These are phyloP conservation scores for Whalleya microplaca DNA, from an alignment of 2,329 filamentous ascomycete species.

Conservation along the genomic window DNA sequence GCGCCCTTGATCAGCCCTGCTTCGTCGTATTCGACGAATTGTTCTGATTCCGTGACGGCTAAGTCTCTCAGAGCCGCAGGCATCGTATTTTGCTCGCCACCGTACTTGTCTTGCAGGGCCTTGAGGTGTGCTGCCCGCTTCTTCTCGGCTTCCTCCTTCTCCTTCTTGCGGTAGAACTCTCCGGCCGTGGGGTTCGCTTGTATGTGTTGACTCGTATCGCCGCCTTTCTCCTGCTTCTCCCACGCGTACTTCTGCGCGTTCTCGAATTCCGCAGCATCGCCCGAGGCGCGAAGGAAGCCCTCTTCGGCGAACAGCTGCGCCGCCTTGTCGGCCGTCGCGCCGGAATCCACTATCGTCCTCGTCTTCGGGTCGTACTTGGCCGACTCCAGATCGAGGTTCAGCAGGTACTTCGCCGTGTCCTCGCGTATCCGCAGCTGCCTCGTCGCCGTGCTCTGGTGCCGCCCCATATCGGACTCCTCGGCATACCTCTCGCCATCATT, in stretches of 20 bases:
- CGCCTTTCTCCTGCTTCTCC: constrained; percentile 87
- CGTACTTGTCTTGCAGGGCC: constrained; percentile 80
- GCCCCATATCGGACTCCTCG: constrained; percentile 95
- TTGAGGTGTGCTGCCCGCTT: constrained; percentile 71
- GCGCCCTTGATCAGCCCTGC: constrained; percentile 87
- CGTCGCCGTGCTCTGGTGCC: constrained; percentile 88
- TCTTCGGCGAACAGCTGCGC: constrained; percentile 88
- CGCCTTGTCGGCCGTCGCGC: constrained; percentile 78
- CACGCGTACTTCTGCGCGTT: constrained; percentile 88
- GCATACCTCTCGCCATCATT: constrained; percentile 78
- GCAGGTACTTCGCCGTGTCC: constrained; percentile 94
- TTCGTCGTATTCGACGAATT: constrained; percentile 94
- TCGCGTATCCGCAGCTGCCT: constrained; percentile 90
- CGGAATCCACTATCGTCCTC: constrained; percentile 83
- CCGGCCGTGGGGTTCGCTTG: constrained; percentile 97
- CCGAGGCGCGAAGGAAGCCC: constrained; percentile 84
- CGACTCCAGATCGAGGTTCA: constrained; percentile 93
- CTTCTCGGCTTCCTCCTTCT: constrained; percentile 71
- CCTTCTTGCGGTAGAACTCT: constrained; percentile 80
- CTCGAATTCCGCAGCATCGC: constrained; percentile 92
- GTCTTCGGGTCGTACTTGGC: constrained; percentile 99
- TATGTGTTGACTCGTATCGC: constrained; percentile 80
- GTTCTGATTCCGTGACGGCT: constrained; percentile 78
- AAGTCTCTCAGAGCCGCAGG: constrained; percentile 67
- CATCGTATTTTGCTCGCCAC: constrained; percentile 63